Percentiles rank a stretch among this genome's conserved stretches.
phyloP scores from a whole-genome alignment of 2,329 filamentous ascomycete genomes.

The Proliferodiscus dingleyae region DNA sequence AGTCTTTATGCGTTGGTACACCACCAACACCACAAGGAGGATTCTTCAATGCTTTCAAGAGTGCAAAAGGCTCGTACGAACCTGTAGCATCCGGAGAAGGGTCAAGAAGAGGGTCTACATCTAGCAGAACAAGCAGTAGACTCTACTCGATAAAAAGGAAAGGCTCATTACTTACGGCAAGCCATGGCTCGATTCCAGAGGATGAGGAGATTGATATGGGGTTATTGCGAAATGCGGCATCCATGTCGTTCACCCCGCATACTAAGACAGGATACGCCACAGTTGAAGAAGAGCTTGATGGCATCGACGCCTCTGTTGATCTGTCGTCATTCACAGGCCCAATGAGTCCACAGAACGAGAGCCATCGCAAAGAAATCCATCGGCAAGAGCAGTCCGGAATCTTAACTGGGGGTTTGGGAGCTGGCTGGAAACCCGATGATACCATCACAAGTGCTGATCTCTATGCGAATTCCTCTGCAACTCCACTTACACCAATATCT shows the following conservation, averaged over 20 bases:
- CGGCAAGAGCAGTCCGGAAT: slow-evolving; percentile 45
- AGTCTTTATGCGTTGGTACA: slow-evolving; percentile 18
- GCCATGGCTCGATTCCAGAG: slow-evolving; percentile 25
- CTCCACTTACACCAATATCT: slow-evolving; percentile 13
- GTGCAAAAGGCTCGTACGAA: slow-evolving; percentile 15
- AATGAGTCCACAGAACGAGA: slow-evolving; percentile 15
- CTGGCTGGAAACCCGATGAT: slow-evolving; percentile 45
- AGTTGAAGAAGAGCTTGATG: slow-evolving; percentile 18
- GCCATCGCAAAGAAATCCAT: slow-evolving; percentile 21
- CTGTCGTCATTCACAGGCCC: slow-evolving; percentile 27
- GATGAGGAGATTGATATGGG: slow-evolving; percentile 29
- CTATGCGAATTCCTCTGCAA: slow-evolving; percentile 30
- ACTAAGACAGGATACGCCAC: slow-evolving; percentile 17
- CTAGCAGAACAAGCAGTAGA: slow-evolving; percentile 9
- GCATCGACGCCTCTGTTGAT: slow-evolving; percentile 20
- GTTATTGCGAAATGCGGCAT: slow-evolving; percentile 23
- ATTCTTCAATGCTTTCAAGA: slow-evolving; percentile 20
- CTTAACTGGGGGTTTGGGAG: slow-evolving; percentile 54
- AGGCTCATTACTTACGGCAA: slow-evolving; percentile 14
- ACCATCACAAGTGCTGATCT: slow-evolving; percentile 48
- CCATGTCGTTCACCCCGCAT: slow-evolving; percentile 19
- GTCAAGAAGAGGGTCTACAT: slow-evolving; percentile 9
- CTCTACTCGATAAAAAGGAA: slow-evolving; percentile 19
- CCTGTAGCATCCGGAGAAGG: slow-evolving; percentile 13
- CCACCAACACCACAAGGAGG: slow-evolving; percentile 14